Evolutionary conservation across 768 basidiomycete genomes (phyloP), one percentile per base, ranked within the genome.

Genomic region (Lactifluus rugatus): DNA sequence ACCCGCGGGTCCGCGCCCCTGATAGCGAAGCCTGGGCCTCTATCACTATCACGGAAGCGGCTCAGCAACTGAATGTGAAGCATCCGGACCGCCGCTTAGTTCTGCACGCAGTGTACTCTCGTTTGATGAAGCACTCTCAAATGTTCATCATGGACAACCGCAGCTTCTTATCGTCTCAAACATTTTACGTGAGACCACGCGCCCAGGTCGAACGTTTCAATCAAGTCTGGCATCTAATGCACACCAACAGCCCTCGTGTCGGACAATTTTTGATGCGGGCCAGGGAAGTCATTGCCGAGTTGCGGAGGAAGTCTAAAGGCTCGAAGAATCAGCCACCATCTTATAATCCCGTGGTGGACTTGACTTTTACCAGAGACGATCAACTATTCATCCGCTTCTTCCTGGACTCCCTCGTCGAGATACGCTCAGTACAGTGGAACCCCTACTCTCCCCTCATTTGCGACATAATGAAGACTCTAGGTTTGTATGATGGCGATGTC

Each of bases 171-270:
- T 61, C 70, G 21, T 70, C 71, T 3, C 81, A 82, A 57, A 70
- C 62, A 1, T 87, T 91, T 70, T 64, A 74, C 44, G 79, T 93
- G 31, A 82, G 90, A 2, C 87, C 90, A 0, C 68, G 70, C 48
- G 69, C 73, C 3, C 78, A 89, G 36, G 72, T 87, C 2, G 66
- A 78, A 25, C 76, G 76, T 53, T 70, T 90, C 39, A 56, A 75
- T 36, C 63, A 60, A 4, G 79, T 90, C 2, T 66, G 65, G 17
- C 65, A 70, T 9, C 79, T 87, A 81, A 70, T 78, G 31, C 72
- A 76, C 25, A 58, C 61, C 10, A 68, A 67, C 14, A 67, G 72
- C 47, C 71, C 75, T 1, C 71, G 73, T 8, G 62, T 89, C 26
- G 66, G 72, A 16, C 58, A 64, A 2, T 90, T 90, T 67, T 70